These are phyloP conservation scores for Calendula officinalis DNA, from an alignment of 129 eudicot genomes.

Conservation along the genomic window DNA sequence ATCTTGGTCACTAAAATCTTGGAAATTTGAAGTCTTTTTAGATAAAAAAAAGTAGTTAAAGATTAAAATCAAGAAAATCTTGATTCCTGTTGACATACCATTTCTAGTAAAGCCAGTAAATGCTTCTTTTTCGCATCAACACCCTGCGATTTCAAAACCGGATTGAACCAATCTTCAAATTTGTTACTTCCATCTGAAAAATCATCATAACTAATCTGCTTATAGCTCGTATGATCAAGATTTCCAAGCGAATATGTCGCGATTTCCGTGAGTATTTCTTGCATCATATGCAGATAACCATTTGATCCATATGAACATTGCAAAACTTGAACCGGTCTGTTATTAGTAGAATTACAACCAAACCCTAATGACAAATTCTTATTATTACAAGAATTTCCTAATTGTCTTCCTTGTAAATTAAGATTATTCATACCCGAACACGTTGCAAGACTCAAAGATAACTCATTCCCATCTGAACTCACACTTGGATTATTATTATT, in stretches of 20 bases:
- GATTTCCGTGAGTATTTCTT: constrained; percentile 71
- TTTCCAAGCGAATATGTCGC: constrained; percentile 61
- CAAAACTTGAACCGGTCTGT: constrained; percentile 35
- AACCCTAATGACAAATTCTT: constrained; percentile 26
- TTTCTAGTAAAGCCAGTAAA: constrained; percentile 56
- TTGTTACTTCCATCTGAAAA: constrained; percentile 19
- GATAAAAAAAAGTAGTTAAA: neutral
- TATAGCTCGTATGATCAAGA: constrained; percentile 32
- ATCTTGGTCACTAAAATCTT: neutral
- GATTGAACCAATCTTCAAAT: constrained; percentile 13
- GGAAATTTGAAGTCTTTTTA: neutral
- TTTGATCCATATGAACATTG: constrained; percentile 46
- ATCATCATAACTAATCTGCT: constrained; percentile 29
- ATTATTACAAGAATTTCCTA: constrained; percentile 35
- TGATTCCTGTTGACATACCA: constrained; percentile 42
- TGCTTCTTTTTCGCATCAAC: constrained; percentile 56
- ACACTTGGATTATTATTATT: constrained; percentile 16
- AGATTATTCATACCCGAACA: constrained; percentile 52
- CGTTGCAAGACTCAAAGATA: constrained; percentile 68
- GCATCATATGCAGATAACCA: constrained; percentile 60
- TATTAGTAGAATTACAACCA: constrained; percentile 25
- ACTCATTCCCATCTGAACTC: constrained; percentile 52
- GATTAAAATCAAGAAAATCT: constrained; percentile 2
- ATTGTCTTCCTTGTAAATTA: constrained; percentile 36
- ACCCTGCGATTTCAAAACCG: constrained; percentile 17